Evolutionary conservation across 2,329 filamentous ascomycete species (phyloP).

Genomic region (Verticillium klebahnii): DNA sequence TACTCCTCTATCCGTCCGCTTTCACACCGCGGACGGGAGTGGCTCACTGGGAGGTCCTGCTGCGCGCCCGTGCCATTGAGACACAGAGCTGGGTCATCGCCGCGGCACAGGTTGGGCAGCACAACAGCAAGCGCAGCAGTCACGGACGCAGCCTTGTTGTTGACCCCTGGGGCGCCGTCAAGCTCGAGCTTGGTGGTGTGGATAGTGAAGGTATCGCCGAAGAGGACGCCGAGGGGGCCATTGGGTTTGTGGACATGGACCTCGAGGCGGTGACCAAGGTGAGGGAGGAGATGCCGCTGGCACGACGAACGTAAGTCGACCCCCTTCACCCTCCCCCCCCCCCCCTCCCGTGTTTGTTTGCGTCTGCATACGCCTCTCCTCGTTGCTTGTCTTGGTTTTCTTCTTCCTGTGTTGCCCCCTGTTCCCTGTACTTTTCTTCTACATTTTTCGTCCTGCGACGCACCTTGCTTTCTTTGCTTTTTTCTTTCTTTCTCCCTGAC

Average conservation of each 20-base stretch:
- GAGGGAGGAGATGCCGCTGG: constrained; percentile 47
- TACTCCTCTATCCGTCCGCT: constrained; percentile 83
- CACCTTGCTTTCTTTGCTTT: background rate
- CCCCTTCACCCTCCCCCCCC: background rate
- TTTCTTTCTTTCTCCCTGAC: background rate
- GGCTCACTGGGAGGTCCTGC: constrained; percentile 79
- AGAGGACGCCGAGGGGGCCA: constrained; percentile 37
- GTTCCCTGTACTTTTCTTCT: background rate
- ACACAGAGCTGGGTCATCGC: constrained; percentile 84
- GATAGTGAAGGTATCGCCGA: constrained; percentile 32
- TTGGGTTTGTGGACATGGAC: constrained; percentile 54
- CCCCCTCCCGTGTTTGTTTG: too few species aligned
- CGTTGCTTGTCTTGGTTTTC: background rate
- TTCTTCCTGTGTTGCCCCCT: background rate
- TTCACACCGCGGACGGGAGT: constrained; percentile 83
- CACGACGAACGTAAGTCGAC: constrained; percentile 43
- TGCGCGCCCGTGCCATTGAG: constrained; percentile 81
- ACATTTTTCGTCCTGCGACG: background rate
- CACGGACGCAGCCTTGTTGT: constrained; percentile 86
- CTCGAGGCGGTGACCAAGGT: constrained; percentile 40
- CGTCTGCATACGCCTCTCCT: background rate
- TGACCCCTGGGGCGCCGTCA: constrained; percentile 78
- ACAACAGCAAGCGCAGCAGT: constrained; percentile 70
- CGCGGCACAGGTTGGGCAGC: constrained; percentile 73
- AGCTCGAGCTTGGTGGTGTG: constrained; percentile 58